phyloP scores from a whole-genome alignment of 78 protist species.

The Blattamonas nauphoetae region DNA sequence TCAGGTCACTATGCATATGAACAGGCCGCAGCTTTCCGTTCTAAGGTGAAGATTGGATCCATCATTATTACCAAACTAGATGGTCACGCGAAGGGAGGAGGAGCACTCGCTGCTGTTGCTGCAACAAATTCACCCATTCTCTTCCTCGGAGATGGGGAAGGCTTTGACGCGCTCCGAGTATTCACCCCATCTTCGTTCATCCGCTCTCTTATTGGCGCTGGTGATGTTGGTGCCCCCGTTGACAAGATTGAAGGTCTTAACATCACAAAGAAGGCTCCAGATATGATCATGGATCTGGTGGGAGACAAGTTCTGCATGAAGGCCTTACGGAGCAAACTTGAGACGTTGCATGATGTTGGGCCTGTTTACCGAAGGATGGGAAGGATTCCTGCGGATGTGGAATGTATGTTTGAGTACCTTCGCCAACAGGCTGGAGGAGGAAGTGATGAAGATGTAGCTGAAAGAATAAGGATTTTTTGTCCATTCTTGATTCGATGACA shows the following conservation, averaged over 20 bases:
- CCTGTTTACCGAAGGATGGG: constrained; percentile 56
- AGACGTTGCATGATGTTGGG: constrained; percentile 68
- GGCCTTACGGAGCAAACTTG: constrained; percentile 86
- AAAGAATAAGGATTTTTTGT: constrained; percentile 62
- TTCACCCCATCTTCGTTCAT: constrained; percentile 15
- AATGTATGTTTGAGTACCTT: not conserved
- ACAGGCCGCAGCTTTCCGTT: constrained; percentile 38
- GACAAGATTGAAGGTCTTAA: not conserved
- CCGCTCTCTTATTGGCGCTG: constrained; percentile 73
- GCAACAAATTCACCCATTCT: constrained; percentile 66
- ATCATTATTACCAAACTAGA: constrained; percentile 96
- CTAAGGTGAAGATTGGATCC: constrained; percentile 73
- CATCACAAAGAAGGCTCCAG: constrained; percentile 11
- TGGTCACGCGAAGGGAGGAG: constrained; percentile 97
- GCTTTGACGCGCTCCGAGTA: constrained; percentile 52
- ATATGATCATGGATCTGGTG: constrained; percentile 31
- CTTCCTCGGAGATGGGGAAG: constrained; percentile 90
- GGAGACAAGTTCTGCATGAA: constrained; percentile 76
- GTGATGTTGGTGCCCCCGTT: constrained; percentile 52
- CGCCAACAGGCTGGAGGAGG: not conserved
- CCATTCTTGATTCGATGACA: constrained; percentile 85
- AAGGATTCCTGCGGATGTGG: constrained; percentile 46
- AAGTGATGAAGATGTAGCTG: constrained; percentile 29
- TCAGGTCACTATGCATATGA: constrained; percentile 73
- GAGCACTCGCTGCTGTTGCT: constrained; percentile 22